phyloP scores from a whole-genome alignment of 2,329 filamentous ascomycete genomes.

The Chaetomium globosum region DNA sequence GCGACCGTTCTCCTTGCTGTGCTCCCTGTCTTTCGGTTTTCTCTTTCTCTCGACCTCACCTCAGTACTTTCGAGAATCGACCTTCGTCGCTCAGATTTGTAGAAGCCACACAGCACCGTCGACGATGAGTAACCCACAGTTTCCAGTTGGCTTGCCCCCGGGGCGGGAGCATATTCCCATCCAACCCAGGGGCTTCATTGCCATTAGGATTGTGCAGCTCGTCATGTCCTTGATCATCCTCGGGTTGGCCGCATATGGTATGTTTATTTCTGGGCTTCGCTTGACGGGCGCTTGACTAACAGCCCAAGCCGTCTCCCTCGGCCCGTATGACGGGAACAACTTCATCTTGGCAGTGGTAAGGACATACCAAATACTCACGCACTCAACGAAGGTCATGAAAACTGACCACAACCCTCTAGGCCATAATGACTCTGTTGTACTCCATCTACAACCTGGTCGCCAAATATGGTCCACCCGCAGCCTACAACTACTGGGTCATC shows the following conservation, averaged over 20 bases:
- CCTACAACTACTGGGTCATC: conserved; percentile 59
- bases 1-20: background rate
- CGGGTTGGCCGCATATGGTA: conserved; percentile 52
- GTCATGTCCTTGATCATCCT: conserved; percentile 51
- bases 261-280: conserved; percentile 26
- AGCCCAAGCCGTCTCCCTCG: conserved; percentile 1
- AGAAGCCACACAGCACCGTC: background rate
- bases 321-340: conserved; percentile 44
- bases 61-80: background rate
- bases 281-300: background rate
- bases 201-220: conserved; percentile 51
- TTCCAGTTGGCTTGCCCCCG: conserved; percentile 36
- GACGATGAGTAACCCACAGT: conserved; percentile 8
- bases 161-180: conserved; percentile 52
- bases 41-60: background rate
- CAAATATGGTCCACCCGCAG: conserved; percentile 44
- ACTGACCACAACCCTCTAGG: conserved; percentile 36
- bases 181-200: conserved; percentile 50
- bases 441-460: conserved; percentile 53
- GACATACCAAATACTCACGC: conserved; percentile 21
- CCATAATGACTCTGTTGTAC: conserved; percentile 49
- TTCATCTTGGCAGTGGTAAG: conserved; percentile 48
- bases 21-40: background rate
- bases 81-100: too few species aligned
- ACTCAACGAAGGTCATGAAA: background rate